Base-by-base conservation (phyloP, 2,329 filamentous ascomycete genomes). In the Myotisia sp. region DNA sequence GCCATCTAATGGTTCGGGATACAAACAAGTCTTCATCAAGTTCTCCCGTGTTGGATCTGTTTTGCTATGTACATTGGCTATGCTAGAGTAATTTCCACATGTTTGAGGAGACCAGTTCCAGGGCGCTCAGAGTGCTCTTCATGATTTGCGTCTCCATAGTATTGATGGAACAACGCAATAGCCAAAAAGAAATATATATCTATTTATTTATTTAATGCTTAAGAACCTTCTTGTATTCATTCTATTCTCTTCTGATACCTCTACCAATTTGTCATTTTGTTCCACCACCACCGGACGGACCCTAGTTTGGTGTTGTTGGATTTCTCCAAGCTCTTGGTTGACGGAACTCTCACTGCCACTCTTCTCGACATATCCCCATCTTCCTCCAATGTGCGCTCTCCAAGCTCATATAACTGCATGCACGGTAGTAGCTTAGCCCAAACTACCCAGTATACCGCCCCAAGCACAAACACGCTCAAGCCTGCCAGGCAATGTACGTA, bases 401-500 rank as follows among this genome's bases (percentile, higher is more conserved):
- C 61, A 6, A 79, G 59, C 44, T 70, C 61, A 45, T 79, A 62
- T 10, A 47, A 42, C 9, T 55, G 55, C 17, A 53, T 31, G 33
- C 58, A 55, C 1, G 67, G 67, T 39, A 68, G 38, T 5, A 68
- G 31, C 6, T 64, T 49, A 1, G 65, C 63, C 67, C 66, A 70
- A 5, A 67, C 41, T 4, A 68, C 30, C 55, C 65, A 70, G 45
- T 70, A 70, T 0, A 68, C 44, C 4, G 62, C 67, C 6, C 65
- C 67, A 6, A 58, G 53, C 3, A 50, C 58, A 37, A 71, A 65
- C 32, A 70, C 61, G 0, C 48, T 65, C 28, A 67, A 51, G 1
- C 66, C 67, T 12, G 69, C 66, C 14, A 70, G 59, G 34, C 65
- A 70, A 44, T 70, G 65, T 26, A 67, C 53, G 42, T 62, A 70